Evolutionary conservation across 345 rosid genomes (phyloP), one percentile per base, ranked within the genome.

Genomic region (Acer saccharum): DNA sequence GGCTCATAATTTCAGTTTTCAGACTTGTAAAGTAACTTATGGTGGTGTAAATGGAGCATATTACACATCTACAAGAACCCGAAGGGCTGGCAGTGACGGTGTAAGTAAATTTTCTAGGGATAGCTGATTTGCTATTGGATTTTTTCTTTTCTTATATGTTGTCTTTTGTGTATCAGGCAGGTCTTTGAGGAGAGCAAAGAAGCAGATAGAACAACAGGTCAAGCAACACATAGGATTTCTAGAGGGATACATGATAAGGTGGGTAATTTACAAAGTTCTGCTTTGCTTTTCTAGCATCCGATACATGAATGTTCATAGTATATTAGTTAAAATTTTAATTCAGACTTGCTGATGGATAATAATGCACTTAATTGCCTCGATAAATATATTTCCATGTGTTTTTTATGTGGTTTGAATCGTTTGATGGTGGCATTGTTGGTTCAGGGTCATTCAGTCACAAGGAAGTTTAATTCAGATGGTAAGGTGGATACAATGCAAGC

Each of bases 11-110:
- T 81, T 82, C 69, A 83, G 89, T 77, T 84, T 78, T 35, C 88
- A 85, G 66, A 82, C 83, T 58, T 84, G 79, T 80, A 93, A 84
- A 82, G 94, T 90, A 68, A 91, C 96, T 0, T 90, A 88, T 74
- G 98, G 99, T 48, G 98, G 97, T 62, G 85, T 89, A 11, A 82
- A 93, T 81, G 98, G 99, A 70, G 90, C 94, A 16, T 95, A 92
- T 77, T 93, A 91, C 78, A 85, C 94, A 65, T 86, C 93, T 1
- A 84, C 88, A 9, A 88, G 86, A 81, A 85, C 87, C 73, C 89
- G 90, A 69, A 91, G 87, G 82, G 77, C 82, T 1, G 96, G 82
- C 80, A 77, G 76, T 73, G 94, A 92, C 81, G 98, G 99, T 55
- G 98, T 95, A 86, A 76, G 83, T 77, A n/a, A 57, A 55, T 60